Evolutionary conservation across 768 basidiomycete species (phyloP).

Genomic region (Mrakia hoshinonis): DNA sequence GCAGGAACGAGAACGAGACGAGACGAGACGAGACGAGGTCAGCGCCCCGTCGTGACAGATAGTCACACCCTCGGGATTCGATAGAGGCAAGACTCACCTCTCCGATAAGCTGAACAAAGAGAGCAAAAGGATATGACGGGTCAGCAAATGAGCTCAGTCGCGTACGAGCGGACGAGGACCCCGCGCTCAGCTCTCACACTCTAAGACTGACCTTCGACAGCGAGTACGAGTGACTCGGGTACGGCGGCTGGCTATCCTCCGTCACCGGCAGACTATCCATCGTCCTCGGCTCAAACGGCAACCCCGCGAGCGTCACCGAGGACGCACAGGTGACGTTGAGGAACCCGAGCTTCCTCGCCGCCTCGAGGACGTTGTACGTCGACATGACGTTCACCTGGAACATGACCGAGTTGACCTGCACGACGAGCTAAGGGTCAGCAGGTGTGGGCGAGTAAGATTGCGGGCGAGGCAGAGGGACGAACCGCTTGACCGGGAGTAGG

Average conservation of each 20-base stretch:
- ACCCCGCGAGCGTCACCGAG: conserved; percentile 33
- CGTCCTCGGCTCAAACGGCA: conserved; percentile 32
- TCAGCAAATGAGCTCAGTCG: not conserved
- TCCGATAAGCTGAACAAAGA: not conserved
- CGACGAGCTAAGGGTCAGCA: not conserved
- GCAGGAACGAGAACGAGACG: conserved; percentile 17
- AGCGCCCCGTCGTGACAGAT: too few species aligned
- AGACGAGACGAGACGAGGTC: not conserved
- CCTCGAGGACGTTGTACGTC: conserved; percentile 36
- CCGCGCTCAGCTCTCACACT: too few species aligned
- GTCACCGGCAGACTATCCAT: conserved; percentile 33
- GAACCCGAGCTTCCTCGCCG: conserved; percentile 34
- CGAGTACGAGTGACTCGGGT: conserved; percentile 33
- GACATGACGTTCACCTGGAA: conserved; percentile 28
- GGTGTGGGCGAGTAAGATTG: not conserved
- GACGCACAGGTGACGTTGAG: conserved; percentile 31
- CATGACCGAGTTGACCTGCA: conserved; percentile 8
- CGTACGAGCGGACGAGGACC: not conserved
- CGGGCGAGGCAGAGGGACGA: not conserved
- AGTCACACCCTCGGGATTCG: not conserved
- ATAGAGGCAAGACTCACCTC: not conserved
- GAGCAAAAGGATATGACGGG: not conserved
- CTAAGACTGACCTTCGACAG: conserved; percentile 30
- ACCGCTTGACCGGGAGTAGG: conserved; percentile 22
- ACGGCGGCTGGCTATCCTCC: conserved; percentile 32